Evolutionary conservation across 371 early-diverging fungal genomes (phyloP), one percentile per base, ranked within the genome.

Genomic region (Mortierella sp.): DNA sequence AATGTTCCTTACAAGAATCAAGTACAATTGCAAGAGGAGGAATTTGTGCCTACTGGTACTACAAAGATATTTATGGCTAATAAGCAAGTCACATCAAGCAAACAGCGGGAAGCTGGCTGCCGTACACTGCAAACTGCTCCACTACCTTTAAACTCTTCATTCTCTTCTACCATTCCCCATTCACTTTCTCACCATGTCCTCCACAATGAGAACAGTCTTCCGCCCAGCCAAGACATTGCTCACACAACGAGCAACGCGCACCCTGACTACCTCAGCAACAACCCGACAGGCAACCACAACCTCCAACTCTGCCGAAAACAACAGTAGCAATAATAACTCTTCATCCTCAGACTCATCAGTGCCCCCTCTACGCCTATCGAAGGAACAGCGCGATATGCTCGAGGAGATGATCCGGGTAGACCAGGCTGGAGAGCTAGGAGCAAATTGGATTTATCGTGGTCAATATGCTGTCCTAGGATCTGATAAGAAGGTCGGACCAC

Each of bases 381-480:
- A 68, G 42, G 80, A 74, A 29, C 80, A 80, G 37, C 80, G 80
- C 31, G 84, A 57, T 15, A n/a, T 68, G 32, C 68, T 80, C 23
- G 80, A 70, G 59, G 75, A 80, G 43, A 95, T 97, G 91, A 88
- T 98, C 55, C 93, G 98, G 26, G 94, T 98, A 22, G 95, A 98
- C 83, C 98, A 98, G 63, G 97, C 99, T 2, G 99, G 99, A 37
- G 99, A 98, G 84, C 90, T 97, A 8, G 98, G 97, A 3, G 99
- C 99, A 32, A 94, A 96, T 72, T 94, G 88, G 65, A 98, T 98
- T 69, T 98, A 98, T 88, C 90, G 90, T 76, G 99, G 98, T 17
- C 98, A 98, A 77, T 86, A 93, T 75, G 93, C 93, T 17, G 92
- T 97, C 1, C 85, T 98, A 15, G 90, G 93, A 43, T 84, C 87